Evolutionary conservation across 2,329 filamentous ascomycete species (phyloP), one percentile per base, ranked within the genome.

Genomic region (Torrubiellomyces zombiae): DNA sequence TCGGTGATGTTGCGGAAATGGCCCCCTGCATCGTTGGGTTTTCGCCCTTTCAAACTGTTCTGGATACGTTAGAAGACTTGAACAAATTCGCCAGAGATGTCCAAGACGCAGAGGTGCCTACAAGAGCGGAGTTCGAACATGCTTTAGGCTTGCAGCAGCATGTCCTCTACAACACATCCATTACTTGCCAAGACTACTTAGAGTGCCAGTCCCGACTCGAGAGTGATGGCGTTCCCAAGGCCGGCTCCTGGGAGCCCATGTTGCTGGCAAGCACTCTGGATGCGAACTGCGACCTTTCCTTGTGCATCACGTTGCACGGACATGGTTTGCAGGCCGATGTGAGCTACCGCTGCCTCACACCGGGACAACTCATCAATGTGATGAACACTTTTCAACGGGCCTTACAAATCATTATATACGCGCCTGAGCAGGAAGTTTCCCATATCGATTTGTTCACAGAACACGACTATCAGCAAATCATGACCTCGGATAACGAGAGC

Each of bases 381-480:
- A 55, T 59, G 10, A 53, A 53, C 29, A 61, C 60, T 1, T 67
- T 73, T 21, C 61, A 64, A 19, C 53, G 57, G 14, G 57, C 67
- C 0, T 43, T 72, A 10, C 45, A 53, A 9, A 44, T 53, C 11
- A 53, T 67, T 2, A 32, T 69, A 9, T 44, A 50, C 3, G 40
- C 44, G 4, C 54, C 58, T 0, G 47, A 51, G 7, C 48, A 45
- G 10, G 42, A 47, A 4, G 45, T 67, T 25, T 54, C 48, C 5
- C 46, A 61, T 12, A 43, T 62, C 14, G 58, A 67, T 38, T 48
- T 67, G 3, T 67, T 71, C 35, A 67, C 56, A 9, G 58, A 65
- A 23, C 50, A 58, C 7, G 67, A 73, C 34, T 59, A 60, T 32
- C 51, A 58, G 4, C 63, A 67, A 28, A 57, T 71, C 20, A 39